Base-by-base conservation (phyloP, 2,329 filamentous ascomycete species). In the Taxawa tesnikishii region DNA sequence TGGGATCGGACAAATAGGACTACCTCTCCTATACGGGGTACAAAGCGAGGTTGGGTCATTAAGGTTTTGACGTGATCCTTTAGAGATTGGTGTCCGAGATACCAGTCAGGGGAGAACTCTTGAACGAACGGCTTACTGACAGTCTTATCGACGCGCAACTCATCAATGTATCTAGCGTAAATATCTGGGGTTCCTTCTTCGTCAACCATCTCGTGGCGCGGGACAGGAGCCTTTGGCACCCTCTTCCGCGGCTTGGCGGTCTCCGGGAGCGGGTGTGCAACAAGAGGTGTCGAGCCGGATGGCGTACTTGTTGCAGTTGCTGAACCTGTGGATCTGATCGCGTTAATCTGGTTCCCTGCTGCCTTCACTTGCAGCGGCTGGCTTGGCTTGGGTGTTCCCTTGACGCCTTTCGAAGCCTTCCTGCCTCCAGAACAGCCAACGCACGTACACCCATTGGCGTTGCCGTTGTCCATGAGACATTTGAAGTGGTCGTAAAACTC, bases 401-500 rank as follows among this genome's bases (percentile, higher is more conserved):
- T n/a, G n/a, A n/a, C n/a, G n/a, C n/a, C n/a, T n/a, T n/a, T n/a
- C n/a, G n/a, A n/a, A n/a, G n/a, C n/a, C n/a, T n/a, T n/a, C n/a
- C n/a, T n/a, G n/a, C n/a, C n/a, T n/a, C n/a, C n/a, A n/a, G n/a
- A 40, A 37, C 71, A 76, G 6, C 65, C 47, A 2, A 59, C 58
- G 43, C 73, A 77, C 2, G 46, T 39, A 37, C 72, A 76, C 1
- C 57, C 52, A 3, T 54, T 50, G 5, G 45, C 49, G 26, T 50
- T 48, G 0, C 56, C 58, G 3, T 42, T 57, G 10, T 62, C 58
- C 63, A 75, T 72, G 15, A 76, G 45, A 46, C 64, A 60, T 31
- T 61, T 52, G 45, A 77, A 75, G 38, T 78, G 73, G 0, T 65
- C 63, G 29, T 62, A 70, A 41, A 74, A 74, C 4, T 63, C 53